Base-by-base conservation (phyloP, 164 flowering plant genomes). In the Vitis rupestris region DNA sequence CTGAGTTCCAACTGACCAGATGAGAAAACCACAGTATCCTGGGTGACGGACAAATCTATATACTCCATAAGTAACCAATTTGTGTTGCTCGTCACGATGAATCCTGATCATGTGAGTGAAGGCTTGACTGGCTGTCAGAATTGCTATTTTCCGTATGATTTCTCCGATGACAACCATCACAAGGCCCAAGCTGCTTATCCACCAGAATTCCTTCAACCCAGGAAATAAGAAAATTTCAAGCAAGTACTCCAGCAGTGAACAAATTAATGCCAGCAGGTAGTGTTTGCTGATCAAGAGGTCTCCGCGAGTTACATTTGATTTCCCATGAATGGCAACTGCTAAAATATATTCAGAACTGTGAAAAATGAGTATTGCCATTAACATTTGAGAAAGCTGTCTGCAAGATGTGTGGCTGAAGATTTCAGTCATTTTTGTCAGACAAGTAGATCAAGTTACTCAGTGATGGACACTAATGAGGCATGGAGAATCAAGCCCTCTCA, bases 1-100 rank as follows among this genome's bases (percentile, higher is more conserved):
- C 75, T 96, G 99, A 14, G 92, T 88, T 31, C 92, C 98, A 68
- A 83, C 82, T 47, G 99, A 82, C 97, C 97, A 93, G 60, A 96
- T 79, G 77, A 91, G 76, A 84, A 93, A 96, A 2, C 98, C 98
- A 71, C 80, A 80, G 67, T 96, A 93, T 31, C 97, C 84, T 12
- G 99, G 98, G 83, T 96, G 98, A 29, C 98, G 90, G 8, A 88
- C 61, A 67, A 79, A 74, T 57, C 87, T 73, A 72, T 93, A 93
- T 17, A 96, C 77, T 57, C 99, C 98, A 70, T 84, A 70, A 48
- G 93, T 93, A 29, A 96, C 79, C 80, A 96, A 74, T 66, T 80
- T 59, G 75, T 96, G 97, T 68, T 83, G 78, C 10, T 85, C 92
- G 70, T 82, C 92, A 54, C 75, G 87, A 71, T 75, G 48, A 62